Percentiles rank a stretch among this genome's conserved stretches.
These are phyloP conservation scores for Cercospora nicotianae DNA, from an alignment of 2,329 filamentous ascomycete genomes.

Conservation along the genomic window DNA sequence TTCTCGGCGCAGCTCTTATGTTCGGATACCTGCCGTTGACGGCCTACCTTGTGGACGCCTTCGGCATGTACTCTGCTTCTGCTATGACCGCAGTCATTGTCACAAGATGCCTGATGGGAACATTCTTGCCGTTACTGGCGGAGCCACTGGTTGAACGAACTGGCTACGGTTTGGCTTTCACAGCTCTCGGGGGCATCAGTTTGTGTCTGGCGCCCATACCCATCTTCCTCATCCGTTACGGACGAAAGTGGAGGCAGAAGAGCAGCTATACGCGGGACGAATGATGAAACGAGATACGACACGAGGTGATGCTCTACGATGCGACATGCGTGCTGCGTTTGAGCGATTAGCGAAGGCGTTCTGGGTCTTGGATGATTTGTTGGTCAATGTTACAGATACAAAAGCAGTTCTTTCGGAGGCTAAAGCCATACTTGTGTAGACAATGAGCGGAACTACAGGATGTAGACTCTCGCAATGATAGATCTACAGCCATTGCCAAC, in stretches of 20 bases:
- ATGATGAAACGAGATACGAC: conserved; percentile 9
- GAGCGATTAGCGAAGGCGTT: conserved; percentile 10
- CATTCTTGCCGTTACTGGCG: conserved; percentile 48
- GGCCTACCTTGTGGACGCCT: conserved; percentile 49
- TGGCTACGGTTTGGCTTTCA: conserved; percentile 46
- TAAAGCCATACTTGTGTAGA: not conserved
- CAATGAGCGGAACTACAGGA: not conserved
- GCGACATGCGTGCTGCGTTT: conserved; percentile 2
- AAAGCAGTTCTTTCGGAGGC: not conserved
- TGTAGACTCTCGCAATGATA: not conserved
- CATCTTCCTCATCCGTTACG: conserved; percentile 32
- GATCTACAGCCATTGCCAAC: not conserved
- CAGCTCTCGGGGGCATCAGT: conserved; percentile 28
- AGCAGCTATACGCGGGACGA: conserved; percentile 31
- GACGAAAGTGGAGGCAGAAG: conserved; percentile 30
- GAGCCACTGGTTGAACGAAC: conserved; percentile 43
- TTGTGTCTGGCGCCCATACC: conserved; percentile 33
- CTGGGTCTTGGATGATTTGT: not conserved
- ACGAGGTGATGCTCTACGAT: conserved; percentile 20
- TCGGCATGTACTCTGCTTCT: conserved; percentile 48
- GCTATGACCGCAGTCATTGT: conserved; percentile 49
- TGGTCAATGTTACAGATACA: not conserved
- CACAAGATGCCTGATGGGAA: conserved; percentile 46
- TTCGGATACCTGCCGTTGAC: conserved; percentile 47
- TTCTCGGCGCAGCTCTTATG: conserved; percentile 53